Percentiles rank a stretch among this genome's conserved stretches.
These are phyloP conservation scores for Pichia sp. DNA, from an alignment of 1,139 yeast species.

Conservation along the genomic window DNA sequence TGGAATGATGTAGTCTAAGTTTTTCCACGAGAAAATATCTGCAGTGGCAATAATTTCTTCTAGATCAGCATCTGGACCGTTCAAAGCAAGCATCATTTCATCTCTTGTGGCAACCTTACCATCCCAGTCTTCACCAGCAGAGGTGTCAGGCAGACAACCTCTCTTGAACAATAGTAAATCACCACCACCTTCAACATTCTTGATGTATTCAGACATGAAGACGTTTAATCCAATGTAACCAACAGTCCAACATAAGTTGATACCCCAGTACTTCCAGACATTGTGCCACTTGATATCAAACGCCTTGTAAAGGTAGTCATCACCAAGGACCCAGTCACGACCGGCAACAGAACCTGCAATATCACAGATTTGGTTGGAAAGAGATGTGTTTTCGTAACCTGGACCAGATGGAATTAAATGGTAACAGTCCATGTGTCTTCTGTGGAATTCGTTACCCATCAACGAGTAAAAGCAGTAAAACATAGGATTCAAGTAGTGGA, in stretches of 20 bases:
- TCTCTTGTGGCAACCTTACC: slow-evolving; percentile 17
- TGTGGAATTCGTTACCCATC: slow-evolving; percentile 52
- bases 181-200: slow-evolving; percentile 17
- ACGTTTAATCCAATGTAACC: slow-evolving; percentile 32
- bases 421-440: slow-evolving; percentile 48
- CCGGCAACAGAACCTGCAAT: slow-evolving; percentile 49
- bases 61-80: slow-evolving; percentile 20
- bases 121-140: slow-evolving; percentile 16
- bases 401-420: slow-evolving; percentile 48
- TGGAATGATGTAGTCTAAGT: slow-evolving; percentile 35
- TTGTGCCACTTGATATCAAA: slow-evolving; percentile 38
- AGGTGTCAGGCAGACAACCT: slow-evolving; percentile 15
- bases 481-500: slow-evolving; percentile 51
- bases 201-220: slow-evolving; percentile 38
- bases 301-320: slow-evolving; percentile 36
- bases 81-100: slow-evolving; percentile 15
- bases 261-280: slow-evolving; percentile 51
- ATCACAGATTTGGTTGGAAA: slow-evolving; percentile 45
- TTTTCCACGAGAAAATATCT: slow-evolving; percentile 44
- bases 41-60: slow-evolving; percentile 18
- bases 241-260: slow-evolving; percentile 44
- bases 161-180: slow-evolving; percentile 16
- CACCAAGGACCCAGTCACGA: slow-evolving; percentile 39
- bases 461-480: slow-evolving; percentile 53
- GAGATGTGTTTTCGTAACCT: slow-evolving; percentile 37